Conservation (phyloP, 192 early-diverging fungal species). For the Coemansia sp. region DNA sequence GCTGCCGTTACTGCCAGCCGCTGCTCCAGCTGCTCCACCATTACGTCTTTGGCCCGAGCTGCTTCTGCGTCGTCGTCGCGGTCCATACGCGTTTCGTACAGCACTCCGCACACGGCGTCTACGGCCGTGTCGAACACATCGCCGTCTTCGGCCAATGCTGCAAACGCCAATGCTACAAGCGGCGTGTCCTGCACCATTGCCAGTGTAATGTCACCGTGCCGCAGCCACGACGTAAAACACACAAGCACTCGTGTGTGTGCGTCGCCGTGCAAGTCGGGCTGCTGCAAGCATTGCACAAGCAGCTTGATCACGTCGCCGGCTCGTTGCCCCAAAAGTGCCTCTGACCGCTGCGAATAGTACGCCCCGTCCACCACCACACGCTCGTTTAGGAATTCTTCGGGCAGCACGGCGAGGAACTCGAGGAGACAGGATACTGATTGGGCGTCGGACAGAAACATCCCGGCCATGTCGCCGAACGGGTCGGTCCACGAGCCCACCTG, state of each 20-base stretch:
- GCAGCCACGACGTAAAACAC: constrained; percentile 85
- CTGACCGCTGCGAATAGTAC: constrained; percentile 59
- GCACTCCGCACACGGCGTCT: constrained; percentile 81
- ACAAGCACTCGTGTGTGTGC: constrained; percentile 65
- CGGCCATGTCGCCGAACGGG: constrained; percentile 73
- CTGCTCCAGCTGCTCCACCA: constrained; percentile 62
- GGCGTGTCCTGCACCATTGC: constrained; percentile 62
- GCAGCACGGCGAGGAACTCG: constrained; percentile 81
- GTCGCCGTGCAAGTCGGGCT: constrained; percentile 56
- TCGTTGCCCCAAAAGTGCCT: constrained; percentile 64
- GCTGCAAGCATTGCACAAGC: constrained; percentile 69
- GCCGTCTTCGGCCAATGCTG: constrained; percentile 62
- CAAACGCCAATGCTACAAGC: constrained; percentile 71
- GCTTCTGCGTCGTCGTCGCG: constrained; percentile 53
- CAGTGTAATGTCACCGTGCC: constrained; percentile 74
- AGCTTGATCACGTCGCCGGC: constrained; percentile 69
- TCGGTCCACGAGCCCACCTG: constrained; percentile 80
- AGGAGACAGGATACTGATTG: constrained; percentile 68
- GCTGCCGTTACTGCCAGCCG: constrained; percentile 43
- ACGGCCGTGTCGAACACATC: constrained; percentile 78
- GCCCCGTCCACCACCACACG: constrained; percentile 63
- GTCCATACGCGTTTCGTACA: constrained; percentile 63
- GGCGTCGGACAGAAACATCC: constrained; percentile 62
- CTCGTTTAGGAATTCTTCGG: constrained; percentile 80
- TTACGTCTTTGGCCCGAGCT: constrained; percentile 58